phyloP scores from a whole-genome alignment of 352 stramenopile genomes.

The Phytopythium litorale region DNA sequence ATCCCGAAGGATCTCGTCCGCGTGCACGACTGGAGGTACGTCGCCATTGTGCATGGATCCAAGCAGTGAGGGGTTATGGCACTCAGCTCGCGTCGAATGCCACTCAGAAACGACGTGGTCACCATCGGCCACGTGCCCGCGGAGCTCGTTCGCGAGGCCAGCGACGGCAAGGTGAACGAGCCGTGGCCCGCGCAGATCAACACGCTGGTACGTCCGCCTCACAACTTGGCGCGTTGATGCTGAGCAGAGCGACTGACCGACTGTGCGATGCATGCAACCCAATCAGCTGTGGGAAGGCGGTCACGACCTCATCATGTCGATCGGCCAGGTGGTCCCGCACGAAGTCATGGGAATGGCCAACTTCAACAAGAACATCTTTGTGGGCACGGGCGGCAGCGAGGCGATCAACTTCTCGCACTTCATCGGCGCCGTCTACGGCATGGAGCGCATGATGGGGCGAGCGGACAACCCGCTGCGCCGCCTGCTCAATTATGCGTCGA shows the following conservation, averaged over 20 bases:
- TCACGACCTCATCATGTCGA: constrained; percentile 93
- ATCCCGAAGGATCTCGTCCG: constrained; percentile 86
- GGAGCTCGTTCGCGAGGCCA: constrained; percentile 91
- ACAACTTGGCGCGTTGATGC: neutral
- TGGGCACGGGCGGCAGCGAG: constrained; percentile 92
- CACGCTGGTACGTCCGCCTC: constrained; percentile 70
- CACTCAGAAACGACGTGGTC: constrained; percentile 91
- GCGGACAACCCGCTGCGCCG: constrained; percentile 94
- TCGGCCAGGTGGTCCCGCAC: constrained; percentile 97
- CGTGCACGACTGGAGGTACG: constrained; percentile 95
- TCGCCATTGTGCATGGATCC: neutral
- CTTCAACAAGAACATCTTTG: constrained; percentile 99
- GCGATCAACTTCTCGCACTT: constrained; percentile 98
- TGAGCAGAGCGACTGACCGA: neutral
- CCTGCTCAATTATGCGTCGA: constrained; percentile 95
- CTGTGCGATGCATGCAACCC: neutral
- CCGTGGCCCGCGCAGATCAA: constrained; percentile 97
- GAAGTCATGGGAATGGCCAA: constrained; percentile 99
- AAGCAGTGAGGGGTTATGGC: neutral
- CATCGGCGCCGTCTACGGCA: constrained; percentile 96
- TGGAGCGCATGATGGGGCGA: constrained; percentile 98
- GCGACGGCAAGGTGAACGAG: constrained; percentile 93
- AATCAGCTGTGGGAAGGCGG: constrained; percentile 87
- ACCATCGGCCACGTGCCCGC: constrained; percentile 94
- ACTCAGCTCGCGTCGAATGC: neutral